These are phyloP conservation scores for Coemansia sp. DNA, from an alignment of 192 early-diverging fungal genomes.

Conservation along the genomic window DNA sequence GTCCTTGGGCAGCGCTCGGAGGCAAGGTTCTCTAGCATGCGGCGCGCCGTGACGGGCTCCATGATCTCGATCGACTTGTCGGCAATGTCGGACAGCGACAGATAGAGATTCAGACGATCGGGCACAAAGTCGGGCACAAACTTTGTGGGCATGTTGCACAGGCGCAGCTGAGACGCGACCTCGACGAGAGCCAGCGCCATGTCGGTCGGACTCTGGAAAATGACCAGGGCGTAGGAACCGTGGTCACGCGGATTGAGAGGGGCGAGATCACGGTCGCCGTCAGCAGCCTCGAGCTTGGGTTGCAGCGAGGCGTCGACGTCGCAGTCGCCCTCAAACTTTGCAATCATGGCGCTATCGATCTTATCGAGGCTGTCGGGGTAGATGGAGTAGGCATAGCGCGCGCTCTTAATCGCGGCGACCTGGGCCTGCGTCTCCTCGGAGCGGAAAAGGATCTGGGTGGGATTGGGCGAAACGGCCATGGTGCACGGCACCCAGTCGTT, in stretches of 20 bases:
- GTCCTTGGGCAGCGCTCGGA: constrained; percentile 41
- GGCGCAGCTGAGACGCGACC: constrained; percentile 18
- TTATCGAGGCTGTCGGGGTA: constrained; percentile 54
- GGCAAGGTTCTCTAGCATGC: constrained; percentile 53
- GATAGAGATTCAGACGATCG: constrained; percentile 33
- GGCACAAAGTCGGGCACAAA: constrained; percentile 44
- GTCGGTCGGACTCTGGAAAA: constrained; percentile 46
- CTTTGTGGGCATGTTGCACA: constrained; percentile 38
- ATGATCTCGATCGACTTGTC: constrained; percentile 56
- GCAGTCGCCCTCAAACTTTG: constrained; percentile 56
- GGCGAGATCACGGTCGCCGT: constrained; percentile 23
- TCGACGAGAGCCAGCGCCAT: constrained; percentile 49
- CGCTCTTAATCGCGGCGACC: constrained; percentile 34
- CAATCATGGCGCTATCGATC: constrained; percentile 51
- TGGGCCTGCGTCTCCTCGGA: constrained; percentile 27
- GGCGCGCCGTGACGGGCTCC: constrained; percentile 55
- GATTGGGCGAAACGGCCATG: constrained; percentile 31
- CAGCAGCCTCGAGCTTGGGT: constrained; percentile 43
- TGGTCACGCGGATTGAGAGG: constrained; percentile 38
- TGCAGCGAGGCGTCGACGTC: constrained; percentile 50
- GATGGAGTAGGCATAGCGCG: constrained; percentile 49
- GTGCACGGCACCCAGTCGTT: constrained; percentile 56
- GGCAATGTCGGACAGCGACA: constrained; percentile 30
- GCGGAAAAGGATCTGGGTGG: constrained; percentile 29
- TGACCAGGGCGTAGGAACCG: constrained; percentile 50